A percentile compares a stretch with the other conserved stretches of the same genome.
These are phyloP conservation scores for Spirogloea muscicola DNA, from an alignment of 139 green algal genomes.

Conservation along the genomic window DNA sequence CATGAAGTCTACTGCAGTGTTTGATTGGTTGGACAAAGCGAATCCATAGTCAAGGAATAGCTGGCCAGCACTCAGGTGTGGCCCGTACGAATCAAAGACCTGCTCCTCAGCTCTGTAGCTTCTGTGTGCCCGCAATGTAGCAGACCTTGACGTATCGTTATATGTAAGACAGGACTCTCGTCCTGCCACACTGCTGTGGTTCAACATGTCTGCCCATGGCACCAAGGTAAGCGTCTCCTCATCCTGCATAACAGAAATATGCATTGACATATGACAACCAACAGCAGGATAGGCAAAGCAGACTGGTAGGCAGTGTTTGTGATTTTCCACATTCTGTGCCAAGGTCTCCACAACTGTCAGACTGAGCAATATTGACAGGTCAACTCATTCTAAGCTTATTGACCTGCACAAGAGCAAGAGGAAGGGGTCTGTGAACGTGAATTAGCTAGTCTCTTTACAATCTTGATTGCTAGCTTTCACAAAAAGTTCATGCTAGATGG, in stretches of 20 bases:
- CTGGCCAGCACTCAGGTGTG: slow-evolving; percentile 1
- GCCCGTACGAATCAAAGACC: slow-evolving; percentile 41
- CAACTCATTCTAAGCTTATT: neutral
- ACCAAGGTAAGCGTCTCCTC: slow-evolving; percentile 15
- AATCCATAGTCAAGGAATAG: slow-evolving; percentile 42
- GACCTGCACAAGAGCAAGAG: neutral
- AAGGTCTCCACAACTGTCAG: neutral
- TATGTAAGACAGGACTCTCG: slow-evolving; percentile 4
- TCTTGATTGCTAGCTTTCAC: too few relatives aligned
- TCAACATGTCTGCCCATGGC: slow-evolving; percentile 37
- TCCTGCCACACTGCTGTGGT: slow-evolving; percentile 30
- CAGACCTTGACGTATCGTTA: neutral
- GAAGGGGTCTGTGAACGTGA: too few relatives aligned
- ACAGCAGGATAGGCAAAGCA: slow-evolving; percentile 7
- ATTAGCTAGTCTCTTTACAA: too few relatives aligned
- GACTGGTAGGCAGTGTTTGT: neutral
- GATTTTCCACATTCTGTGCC: neutral
- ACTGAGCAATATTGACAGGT: neutral
- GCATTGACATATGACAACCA: neutral
- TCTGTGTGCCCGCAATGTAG: slow-evolving; percentile 20
- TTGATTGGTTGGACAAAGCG: neutral
- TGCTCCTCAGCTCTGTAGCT: slow-evolving; percentile 17
- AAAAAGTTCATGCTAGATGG: neutral
- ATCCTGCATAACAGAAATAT: neutral
- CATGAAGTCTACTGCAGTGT: neutral